Conservation (phyloP, 2,329 filamentous ascomycete species). For the Fusarium nurragi region DNA sequence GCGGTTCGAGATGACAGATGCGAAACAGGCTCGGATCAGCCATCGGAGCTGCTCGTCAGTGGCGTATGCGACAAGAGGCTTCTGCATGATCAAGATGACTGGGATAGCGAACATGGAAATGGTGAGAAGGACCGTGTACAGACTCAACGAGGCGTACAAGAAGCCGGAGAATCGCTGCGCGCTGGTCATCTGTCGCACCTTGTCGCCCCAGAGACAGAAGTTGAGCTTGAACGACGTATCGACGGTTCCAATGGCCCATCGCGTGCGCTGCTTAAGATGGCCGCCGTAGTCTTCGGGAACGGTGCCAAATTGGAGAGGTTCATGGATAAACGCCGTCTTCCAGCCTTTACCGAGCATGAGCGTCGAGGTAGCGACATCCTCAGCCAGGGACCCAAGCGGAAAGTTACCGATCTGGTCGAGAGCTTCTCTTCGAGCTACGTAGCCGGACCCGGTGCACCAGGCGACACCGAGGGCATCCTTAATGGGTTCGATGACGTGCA, state of each 20-base stretch:
- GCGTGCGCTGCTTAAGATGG: slow-evolving; percentile 66
- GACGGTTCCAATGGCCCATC: slow-evolving; percentile 66
- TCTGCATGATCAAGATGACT: slow-evolving; percentile 65
- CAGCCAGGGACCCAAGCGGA: slow-evolving; percentile 66
- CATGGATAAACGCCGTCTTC: slow-evolving; percentile 69
- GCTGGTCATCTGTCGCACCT: slow-evolving; percentile 62
- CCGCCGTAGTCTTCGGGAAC: slow-evolving; percentile 66
- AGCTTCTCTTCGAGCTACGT: slow-evolving; percentile 66
- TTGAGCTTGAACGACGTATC: slow-evolving; percentile 69
- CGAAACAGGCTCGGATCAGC: slow-evolving; percentile 66
- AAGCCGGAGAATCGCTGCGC: slow-evolving; percentile 68
- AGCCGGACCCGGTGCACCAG: slow-evolving; percentile 74
- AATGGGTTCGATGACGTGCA: slow-evolving; percentile 62
- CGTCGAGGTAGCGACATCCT: slow-evolving; percentile 69
- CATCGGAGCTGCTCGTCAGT: slow-evolving; percentile 64
- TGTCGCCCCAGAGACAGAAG: slow-evolving; percentile 66
- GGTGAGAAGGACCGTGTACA: slow-evolving; percentile 65
- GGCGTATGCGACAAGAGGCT: slow-evolving; percentile 66
- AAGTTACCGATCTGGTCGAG: slow-evolving; percentile 70
- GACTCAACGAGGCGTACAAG: slow-evolving; percentile 63
- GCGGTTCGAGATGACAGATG: slow-evolving; percentile 60
- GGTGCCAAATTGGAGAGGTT: slow-evolving; percentile 68
- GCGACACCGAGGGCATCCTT: slow-evolving; percentile 63
- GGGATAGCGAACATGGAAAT: slow-evolving; percentile 67
- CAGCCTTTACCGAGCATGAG: slow-evolving; percentile 68